Base-by-base conservation (phyloP, 441 rosid species). In the Populus hybrid region DNA sequence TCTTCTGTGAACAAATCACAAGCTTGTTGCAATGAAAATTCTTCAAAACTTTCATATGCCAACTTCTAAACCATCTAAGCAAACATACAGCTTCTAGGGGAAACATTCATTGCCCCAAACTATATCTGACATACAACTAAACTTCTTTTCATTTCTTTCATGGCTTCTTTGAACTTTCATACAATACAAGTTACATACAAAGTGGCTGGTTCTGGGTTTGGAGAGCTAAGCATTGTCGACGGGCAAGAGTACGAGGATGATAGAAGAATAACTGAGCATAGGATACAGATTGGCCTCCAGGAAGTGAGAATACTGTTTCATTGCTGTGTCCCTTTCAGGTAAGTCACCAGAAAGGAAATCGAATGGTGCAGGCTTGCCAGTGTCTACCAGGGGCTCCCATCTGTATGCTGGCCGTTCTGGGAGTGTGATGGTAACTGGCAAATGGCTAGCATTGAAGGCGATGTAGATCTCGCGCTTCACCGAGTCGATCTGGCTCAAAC, bases 331-430 rank as follows among this genome's bases (percentile, higher is more conserved):
- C 81, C 88, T 90, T 74, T 81, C 87, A 2, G 92, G 92, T 24
- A 89, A 74, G 20, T 92, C 91, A 1, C 50, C 30, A 9, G 93
- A 81, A 77, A 95, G 87, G 87, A 90, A 91, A 87, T 95, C 94
- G 61, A 79, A 95, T 4, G 98, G 99, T 34, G 87, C 79, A 6
- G 92, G 81, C 82, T 94, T 95, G 81, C 95, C 86, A 5, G 99
- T 95, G 87, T 95, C 99, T 75, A 92, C 95, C 82, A 94, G 78
- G 69, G 97, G 91, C 79, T 90, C 91, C 99, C 98, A 95, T 83
- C 92, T 81, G 84, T 86, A 87, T 68, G 95, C 97, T 23, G 90
- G 90, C 10, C 98, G 84, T 71, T 94, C 88, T 7, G 99, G 99
- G 35, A 95, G 88, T 26, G 88, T 46, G 66, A 92, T 75, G 20